A percentile compares a stretch with the other conserved stretches of the same genome.
Evolutionary conservation across 306 rosid species (phyloP).

Genomic region (Sindora glabra): DNA sequence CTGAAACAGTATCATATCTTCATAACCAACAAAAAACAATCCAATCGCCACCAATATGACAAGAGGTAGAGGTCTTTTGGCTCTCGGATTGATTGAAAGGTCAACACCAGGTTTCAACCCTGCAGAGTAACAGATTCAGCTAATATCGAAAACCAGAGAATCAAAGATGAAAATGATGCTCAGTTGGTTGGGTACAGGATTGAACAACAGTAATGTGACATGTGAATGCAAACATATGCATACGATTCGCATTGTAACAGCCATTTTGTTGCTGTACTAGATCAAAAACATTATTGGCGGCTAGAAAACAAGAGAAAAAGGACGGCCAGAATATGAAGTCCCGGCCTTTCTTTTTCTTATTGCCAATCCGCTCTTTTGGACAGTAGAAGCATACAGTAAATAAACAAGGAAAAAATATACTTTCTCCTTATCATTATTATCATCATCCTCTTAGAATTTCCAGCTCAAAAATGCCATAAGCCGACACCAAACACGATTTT

Average conservation of each 20-base stretch:
- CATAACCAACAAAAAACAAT: slow-evolving; percentile 34
- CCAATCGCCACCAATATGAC: slow-evolving; percentile 32
- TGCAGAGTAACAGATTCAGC: slow-evolving; percentile 33
- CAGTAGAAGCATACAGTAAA: slow-evolving; percentile 27
- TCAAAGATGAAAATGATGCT: neutral
- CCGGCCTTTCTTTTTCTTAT: slow-evolving; percentile 22
- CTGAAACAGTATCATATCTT: slow-evolving; percentile 25
- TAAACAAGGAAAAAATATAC: slow-evolving; percentile 24
- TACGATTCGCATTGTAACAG: slow-evolving; percentile 27
- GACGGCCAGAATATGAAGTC: slow-evolving; percentile 24
- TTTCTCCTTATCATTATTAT: neutral
- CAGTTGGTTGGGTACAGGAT: slow-evolving; percentile 5
- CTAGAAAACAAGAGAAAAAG: slow-evolving; percentile 23
- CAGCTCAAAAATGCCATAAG: too few species aligned
- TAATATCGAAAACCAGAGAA: slow-evolving; percentile 11
- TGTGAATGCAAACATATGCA: too few species aligned
- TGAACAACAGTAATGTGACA: slow-evolving; percentile 11
- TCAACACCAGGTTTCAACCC: slow-evolving; percentile 27
- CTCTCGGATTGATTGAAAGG: too few species aligned
- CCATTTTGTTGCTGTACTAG: slow-evolving; percentile 28
- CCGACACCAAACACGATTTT: too few species aligned
- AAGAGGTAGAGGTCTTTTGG: slow-evolving; percentile 6
- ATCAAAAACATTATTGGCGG: slow-evolving; percentile 31
- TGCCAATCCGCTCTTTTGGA: slow-evolving; percentile 10
- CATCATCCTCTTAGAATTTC: neutral